Conservation (phyloP, 768 basidiomycete species). For the Phaeotremella fagi region DNA sequence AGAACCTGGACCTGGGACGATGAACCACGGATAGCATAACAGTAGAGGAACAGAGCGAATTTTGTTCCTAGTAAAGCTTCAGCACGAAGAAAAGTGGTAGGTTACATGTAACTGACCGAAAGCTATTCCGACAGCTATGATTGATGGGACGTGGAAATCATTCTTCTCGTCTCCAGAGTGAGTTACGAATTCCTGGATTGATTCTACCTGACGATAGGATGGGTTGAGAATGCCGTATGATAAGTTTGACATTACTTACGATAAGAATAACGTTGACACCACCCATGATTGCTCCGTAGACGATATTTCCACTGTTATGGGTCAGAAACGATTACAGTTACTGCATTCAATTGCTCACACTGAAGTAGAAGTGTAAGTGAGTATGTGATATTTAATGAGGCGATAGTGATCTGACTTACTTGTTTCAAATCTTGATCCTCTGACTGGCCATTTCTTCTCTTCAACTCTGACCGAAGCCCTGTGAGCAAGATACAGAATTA, state of each 20-base stretch:
- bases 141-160: conserved; percentile 70
- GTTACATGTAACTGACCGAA: conserved; percentile 58
- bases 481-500: conserved; percentile 63
- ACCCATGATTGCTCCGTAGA: conserved; percentile 83
- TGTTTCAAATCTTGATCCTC: conserved; percentile 82
- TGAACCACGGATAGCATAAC: conserved; percentile 66
- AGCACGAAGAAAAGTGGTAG: not conserved
- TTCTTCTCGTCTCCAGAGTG: conserved; percentile 56
- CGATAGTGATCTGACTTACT: conserved; percentile 24
- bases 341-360: too few species aligned
- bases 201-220: conserved; percentile 56
- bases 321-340: not conserved
- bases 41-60: conserved; percentile 79
- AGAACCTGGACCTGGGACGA: conserved; percentile 91
- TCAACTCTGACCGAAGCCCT: conserved; percentile 67
- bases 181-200: conserved; percentile 64
- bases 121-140: conserved; percentile 76
- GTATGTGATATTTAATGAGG: not conserved
- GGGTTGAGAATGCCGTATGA: not conserved
- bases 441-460: conserved; percentile 81
- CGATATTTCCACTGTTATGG: conserved; percentile 33
- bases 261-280: conserved; percentile 86
- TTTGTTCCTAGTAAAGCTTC: conserved; percentile 71
- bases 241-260: conserved; percentile 42
- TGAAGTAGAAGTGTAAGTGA: not conserved